Evolutionary conservation across 192 early-diverging fungal species (phyloP).

Genomic region (Backusella tarrabulga): DNA sequence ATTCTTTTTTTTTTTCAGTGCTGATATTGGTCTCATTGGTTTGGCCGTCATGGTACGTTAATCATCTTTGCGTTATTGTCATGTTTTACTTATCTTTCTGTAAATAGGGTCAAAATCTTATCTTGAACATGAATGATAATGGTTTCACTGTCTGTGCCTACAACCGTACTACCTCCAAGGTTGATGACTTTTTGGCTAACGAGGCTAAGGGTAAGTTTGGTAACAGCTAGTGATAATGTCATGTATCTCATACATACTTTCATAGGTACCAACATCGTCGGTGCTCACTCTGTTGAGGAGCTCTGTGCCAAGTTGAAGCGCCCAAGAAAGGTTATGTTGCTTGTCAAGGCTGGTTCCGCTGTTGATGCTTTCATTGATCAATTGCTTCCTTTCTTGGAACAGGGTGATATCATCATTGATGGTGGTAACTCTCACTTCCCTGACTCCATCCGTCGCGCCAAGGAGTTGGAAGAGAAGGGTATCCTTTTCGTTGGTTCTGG

Average conservation of each 20-base stretch:
- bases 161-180: conserved; percentile 95
- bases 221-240: background rate
- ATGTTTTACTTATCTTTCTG: background rate
- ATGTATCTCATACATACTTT: background rate
- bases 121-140: conserved; percentile 98
- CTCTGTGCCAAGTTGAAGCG: conserved; percentile 91
- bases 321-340: conserved; percentile 96
- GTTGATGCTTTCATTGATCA: conserved; percentile 96
- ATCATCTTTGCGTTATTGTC: background rate
- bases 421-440: conserved; percentile 99
- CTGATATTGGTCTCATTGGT: conserved; percentile 99
- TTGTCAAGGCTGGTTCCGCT: conserved; percentile 94
- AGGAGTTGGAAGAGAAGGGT: conserved; percentile 87
- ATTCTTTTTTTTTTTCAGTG: conserved; percentile 41
- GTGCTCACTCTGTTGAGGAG: conserved; percentile 93
- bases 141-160: conserved; percentile 92
- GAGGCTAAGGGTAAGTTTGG: conserved; percentile 86
- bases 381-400: conserved; percentile 83
- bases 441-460: conserved; percentile 88
- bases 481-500: conserved; percentile 95
- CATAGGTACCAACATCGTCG: conserved; percentile 86
- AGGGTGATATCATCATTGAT: conserved; percentile 96
- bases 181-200: conserved; percentile 91
- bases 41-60: conserved; percentile 97
- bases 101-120: conserved; percentile 93